Evolutionary conservation across 108 stramenopile species (phyloP), one percentile per base, ranked within the genome.

Genomic region (Nitzschia sp.): DNA sequence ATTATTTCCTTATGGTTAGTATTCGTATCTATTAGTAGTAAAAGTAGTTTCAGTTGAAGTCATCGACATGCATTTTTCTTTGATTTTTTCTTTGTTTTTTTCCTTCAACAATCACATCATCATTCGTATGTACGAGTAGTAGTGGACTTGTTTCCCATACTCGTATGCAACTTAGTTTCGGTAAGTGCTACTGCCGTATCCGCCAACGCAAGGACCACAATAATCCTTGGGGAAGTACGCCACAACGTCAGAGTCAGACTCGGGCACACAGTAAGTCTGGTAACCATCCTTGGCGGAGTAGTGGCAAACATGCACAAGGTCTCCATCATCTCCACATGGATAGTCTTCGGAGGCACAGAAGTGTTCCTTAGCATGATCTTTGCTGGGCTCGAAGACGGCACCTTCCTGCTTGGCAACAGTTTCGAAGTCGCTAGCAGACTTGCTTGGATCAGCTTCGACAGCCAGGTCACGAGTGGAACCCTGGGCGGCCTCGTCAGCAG

Each of bases 201-300:
- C 53, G n/a, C 66, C 66, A 54, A 67, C 56, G 32, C 68, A 69
- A 45, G 68, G 68, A 3, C 68, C 68, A 45, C 68, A 69, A 46
- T 58, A 48, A 32, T 59, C 58, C 58, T 59, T 58, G 19, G 68
- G 68, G 45, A 30, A 69, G 45, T 57, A 69, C 28, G 46, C 36
- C 2, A 69, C 23, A 33, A 57, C 34, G 27, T 69, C 57, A 13
- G 68, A 59, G 17, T 69, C 68, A 26, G n/a, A 19, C 29, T 69
- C 58, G 22, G 68, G 38, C 4, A 69, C 38, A 34, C 68, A 69
- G 27, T 46, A 45, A 9, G 68, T 69, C 29, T 58, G 35, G 45
- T 69, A 59, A 21, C 68, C 68, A 28, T 59, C 47, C 35, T 32
- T 29, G 0, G 44, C 44, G 0, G 68, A 58, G 0, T 69, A 69